These are phyloP conservation scores for Venturia oleaginea DNA, from an alignment of 2,329 filamentous ascomycete species.

Conservation along the genomic window DNA sequence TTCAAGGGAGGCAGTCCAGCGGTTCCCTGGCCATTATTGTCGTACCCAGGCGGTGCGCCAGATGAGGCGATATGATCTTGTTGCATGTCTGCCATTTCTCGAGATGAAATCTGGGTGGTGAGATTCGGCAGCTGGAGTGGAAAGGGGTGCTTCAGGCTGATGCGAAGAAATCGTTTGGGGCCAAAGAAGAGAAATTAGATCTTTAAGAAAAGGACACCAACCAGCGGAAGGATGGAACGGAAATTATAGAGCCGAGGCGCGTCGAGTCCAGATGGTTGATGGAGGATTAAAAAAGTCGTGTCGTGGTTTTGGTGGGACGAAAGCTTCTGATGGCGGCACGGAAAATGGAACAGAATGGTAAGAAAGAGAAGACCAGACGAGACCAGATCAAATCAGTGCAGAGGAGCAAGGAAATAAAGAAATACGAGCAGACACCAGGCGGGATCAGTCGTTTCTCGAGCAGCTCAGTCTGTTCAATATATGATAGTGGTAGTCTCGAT, in stretches of 20 bases:
- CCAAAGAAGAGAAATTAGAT: constrained; percentile 7
- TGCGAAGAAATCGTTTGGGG: not conserved
- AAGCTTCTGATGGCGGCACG: constrained; percentile 2
- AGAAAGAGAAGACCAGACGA: constrained; percentile 4
- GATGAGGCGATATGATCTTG: constrained; percentile 37
- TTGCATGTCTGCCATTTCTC: constrained; percentile 4
- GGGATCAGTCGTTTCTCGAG: not conserved
- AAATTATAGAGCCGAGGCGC: not conserved
- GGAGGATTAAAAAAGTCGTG: constrained; percentile 6
- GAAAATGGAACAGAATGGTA: constrained; percentile 12
- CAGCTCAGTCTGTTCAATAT: not conserved
- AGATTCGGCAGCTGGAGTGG: constrained; percentile 49
- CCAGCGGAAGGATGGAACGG: not conserved
- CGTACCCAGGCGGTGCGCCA: constrained; percentile 63
- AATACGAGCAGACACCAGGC: not conserved
- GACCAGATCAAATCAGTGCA: not conserved
- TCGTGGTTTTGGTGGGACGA: constrained; percentile 3
- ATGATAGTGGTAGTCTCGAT: not conserved
- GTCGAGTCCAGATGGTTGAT: constrained; percentile 4
- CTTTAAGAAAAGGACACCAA: not conserved
- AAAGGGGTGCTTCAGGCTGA: constrained; percentile 25
- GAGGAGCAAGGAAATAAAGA: constrained; percentile 1
- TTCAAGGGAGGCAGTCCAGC: constrained; percentile 73
- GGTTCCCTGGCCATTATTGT: constrained; percentile 65
- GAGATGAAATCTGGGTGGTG: constrained; percentile 49